Conservation (phyloP, 352 stramenopile species). For the Pythium guiyangense region DNA sequence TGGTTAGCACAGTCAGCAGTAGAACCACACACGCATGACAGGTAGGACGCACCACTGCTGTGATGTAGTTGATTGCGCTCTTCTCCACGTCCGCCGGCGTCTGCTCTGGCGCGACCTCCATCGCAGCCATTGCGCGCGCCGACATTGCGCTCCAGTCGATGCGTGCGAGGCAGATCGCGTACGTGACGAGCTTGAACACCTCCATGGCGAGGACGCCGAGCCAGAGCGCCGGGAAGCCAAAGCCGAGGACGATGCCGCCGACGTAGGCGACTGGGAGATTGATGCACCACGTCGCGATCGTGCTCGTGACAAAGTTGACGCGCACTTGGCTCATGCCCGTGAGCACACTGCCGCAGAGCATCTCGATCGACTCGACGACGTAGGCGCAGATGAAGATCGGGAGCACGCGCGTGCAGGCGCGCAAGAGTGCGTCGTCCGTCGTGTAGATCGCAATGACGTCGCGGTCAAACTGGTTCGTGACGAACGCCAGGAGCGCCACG, state of each 20-base stretch:
- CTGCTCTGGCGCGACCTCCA: constrained; percentile 31
- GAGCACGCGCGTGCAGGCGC: constrained; percentile 42
- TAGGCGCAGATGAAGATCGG: constrained; percentile 59
- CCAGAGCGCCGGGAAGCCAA: constrained; percentile 63
- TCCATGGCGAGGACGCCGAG: constrained; percentile 59
- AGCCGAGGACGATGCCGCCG: constrained; percentile 40
- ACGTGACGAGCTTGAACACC: constrained; percentile 56
- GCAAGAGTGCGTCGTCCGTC: constrained; percentile 41
- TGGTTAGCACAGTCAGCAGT: not conserved
- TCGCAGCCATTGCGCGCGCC: constrained; percentile 32
- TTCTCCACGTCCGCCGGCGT: constrained; percentile 36
- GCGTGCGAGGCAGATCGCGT: constrained; percentile 32
- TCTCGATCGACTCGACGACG: constrained; percentile 59
- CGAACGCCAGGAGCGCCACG: constrained; percentile 37
- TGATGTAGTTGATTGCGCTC: constrained; percentile 59
- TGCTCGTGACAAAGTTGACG: constrained; percentile 59
- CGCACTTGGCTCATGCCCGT: constrained; percentile 72
- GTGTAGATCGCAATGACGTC: constrained; percentile 59
- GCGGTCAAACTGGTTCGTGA: constrained; percentile 39
- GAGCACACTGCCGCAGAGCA: constrained; percentile 47
- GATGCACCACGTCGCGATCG: constrained; percentile 59
- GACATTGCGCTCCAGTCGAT: constrained; percentile 52
- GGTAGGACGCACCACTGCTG: constrained; percentile 18
- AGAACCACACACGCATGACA: not conserved
- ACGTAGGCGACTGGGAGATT: constrained; percentile 63